Evolutionary conservation across 176 grass and related monocot species (phyloP).

Genomic region (Bothriochloa decipiens): DNA sequence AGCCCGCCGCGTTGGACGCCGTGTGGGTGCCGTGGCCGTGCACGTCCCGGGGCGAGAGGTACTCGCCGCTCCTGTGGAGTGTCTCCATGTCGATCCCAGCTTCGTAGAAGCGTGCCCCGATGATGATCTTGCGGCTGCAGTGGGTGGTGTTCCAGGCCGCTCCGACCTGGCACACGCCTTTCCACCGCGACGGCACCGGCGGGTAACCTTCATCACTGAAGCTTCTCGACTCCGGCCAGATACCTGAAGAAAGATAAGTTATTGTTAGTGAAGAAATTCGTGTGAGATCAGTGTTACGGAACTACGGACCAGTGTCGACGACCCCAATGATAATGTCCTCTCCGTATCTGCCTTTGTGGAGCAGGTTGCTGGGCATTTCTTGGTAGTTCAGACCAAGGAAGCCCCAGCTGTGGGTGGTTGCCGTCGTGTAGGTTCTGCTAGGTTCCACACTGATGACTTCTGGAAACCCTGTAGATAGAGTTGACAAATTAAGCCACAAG

Average conservation of each 20-base stretch:
- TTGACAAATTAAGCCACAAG: no score
- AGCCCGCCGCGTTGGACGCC: neutral
- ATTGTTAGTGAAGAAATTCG: no score
- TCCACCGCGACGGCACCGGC: constrained; percentile 34
- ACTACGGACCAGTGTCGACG: neutral
- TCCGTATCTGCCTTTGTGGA: neutral
- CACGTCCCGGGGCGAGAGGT: neutral
- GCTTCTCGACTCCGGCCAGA: constrained; percentile 40
- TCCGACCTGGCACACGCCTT: constrained; percentile 7
- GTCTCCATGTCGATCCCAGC: accelerated
- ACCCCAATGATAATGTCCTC: constrained; percentile 23
- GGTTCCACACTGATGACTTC: constrained; percentile 20
- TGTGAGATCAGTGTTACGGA: no score
- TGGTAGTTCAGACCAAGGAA: constrained; percentile 2
- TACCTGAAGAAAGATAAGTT: neutral
- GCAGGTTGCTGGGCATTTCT: neutral
- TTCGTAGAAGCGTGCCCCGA: constrained; percentile 28
- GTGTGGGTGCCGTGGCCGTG: no score
- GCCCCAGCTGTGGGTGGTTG: constrained; percentile 14
- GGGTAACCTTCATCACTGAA: constrained; percentile 31
- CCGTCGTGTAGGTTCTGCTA: neutral
- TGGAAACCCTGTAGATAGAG: neutral
- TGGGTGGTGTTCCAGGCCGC: neutral
- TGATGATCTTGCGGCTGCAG: constrained; percentile 39
- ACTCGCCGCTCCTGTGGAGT: neutral